Evolutionary conservation across 1,139 yeast species (phyloP), one percentile per base, ranked within the genome.

Genomic region (Blastobotrys capitulatus): DNA sequence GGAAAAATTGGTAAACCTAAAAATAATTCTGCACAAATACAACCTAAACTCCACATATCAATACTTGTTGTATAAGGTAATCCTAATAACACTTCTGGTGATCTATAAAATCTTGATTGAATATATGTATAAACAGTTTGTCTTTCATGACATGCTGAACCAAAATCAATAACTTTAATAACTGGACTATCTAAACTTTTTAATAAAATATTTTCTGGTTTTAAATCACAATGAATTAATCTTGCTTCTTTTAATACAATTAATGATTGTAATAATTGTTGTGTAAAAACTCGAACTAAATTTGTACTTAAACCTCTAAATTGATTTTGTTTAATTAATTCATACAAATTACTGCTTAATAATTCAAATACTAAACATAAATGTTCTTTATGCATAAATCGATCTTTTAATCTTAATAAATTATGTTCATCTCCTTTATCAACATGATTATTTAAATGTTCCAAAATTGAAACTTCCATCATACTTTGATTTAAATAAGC

Each of bases 1-100:
- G 99, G 97, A 61, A 92, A 89, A 60, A 92, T 75, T 1, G 99
- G 99, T 50, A 92, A 74, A 0, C 99, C 99, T 49, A 92, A 69
- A 60, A 89, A 92, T 49, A 92, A 71, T 65, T 92, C 99, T 0
- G 96, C 97, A 34, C 90, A 84, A 48, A 94, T 92, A 71, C 99
- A 92, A 1, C 98, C 99, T 42, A 92, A 72, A 1, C 97, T 89
- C 99, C 99, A 92, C 90, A 92, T 89, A 66, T 92, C 99, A 51
- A 92, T 92, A 8, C 96, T 82, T 19, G 95, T 82, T 0, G 96
- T 86, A 54, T 72, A 72, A 5, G 96, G 96, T 43, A 92, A 73
- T 0, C 99, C 98, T 29, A 92, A 69, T 3, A 92, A 80, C 18
- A 92, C 96, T 65, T 92, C 99, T 0, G 99, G 99, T 0, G 96